Evolutionary conservation across 208 protist genomes (phyloP), one percentile per base, ranked within the genome.

Genomic region (Crithidia expoeki): DNA sequence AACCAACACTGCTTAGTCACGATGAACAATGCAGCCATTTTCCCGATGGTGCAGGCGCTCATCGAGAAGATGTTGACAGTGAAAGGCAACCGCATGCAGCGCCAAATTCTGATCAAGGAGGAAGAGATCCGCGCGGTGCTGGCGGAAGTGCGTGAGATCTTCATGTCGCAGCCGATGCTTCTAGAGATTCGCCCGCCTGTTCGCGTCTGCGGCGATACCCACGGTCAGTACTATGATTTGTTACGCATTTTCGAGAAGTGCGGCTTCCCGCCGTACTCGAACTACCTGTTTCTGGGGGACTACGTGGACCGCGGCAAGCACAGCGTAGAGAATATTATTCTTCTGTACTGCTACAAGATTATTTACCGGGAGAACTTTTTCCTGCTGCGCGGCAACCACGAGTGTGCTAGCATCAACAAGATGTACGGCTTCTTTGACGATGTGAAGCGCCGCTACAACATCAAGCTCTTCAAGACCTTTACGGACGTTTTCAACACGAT

Each of bases 381-480:
- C 76, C 86, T 99, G 14, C 87, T 99, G 14, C 85, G 98, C 34
- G 99, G 99, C n/a, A 99, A 99, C 82, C 98, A 99, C 86, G 99
- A 99, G 82, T 99, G 97, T 72, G 93, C 97, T 0, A 97, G 89
- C 25, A 99, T 99, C 72, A 99, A 99, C 76, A 78, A 97, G 62
- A 98, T 99, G 67, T 99, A 99, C 83, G 98, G 98, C 46, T 99
- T 99, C 84, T 99, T 99, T 70, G 97, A 99, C 46, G 99, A 99
- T 72, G 99, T 98, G 78, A 74, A 92, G 49, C 72, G 86, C 10
- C 97, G 97, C 44, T 98, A 90, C 51, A 89, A 96, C 74, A 92
- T 98, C 55, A 98, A 97, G 72, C 84, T 99, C 23, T 99, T 99
- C 98, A 99, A 99, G 74, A 91, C 84, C 2, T 99, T 99, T 76